These are phyloP conservation scores for Pythium insidiosum DNA, from an alignment of 352 stramenopile genomes.

Conservation along the genomic window DNA sequence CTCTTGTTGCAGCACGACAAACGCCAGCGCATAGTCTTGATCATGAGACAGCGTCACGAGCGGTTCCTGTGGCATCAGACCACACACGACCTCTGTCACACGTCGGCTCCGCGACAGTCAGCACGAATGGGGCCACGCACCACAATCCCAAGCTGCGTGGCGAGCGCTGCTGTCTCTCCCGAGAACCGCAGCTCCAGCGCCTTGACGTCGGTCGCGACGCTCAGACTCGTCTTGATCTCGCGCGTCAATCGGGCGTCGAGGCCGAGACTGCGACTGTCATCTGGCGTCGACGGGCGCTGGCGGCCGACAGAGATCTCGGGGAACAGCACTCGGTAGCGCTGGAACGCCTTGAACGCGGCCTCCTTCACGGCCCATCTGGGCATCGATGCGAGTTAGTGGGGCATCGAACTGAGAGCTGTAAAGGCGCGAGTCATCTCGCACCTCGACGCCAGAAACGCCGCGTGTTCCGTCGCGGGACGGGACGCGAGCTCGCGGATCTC, in stretches of 20 bases:
- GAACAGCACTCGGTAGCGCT: conserved; percentile 69
- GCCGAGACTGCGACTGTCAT: background rate
- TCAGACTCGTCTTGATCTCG: conserved; percentile 19
- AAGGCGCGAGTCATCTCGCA: conserved; percentile 1
- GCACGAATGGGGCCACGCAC: conserved; percentile 15
- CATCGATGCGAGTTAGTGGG: background rate
- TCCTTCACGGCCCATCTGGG: conserved; percentile 76
- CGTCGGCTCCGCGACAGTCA: background rate
- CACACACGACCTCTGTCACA: background rate
- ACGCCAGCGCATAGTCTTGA: conserved; percentile 72
- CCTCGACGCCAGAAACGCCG: conserved; percentile 60
- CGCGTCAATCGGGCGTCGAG: background rate
- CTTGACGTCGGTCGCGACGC: conserved; percentile 21
- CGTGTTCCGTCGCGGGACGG: conserved; percentile 21
- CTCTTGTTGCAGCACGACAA: conserved; percentile 63
- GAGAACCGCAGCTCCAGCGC: conserved; percentile 47
- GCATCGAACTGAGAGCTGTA: background rate
- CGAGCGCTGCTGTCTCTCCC: conserved; percentile 44
- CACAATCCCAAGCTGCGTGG: conserved; percentile 37
- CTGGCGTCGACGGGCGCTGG: too few relatives aligned
- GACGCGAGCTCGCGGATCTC: conserved; percentile 61
- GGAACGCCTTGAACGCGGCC: conserved; percentile 79
- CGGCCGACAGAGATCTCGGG: conserved; percentile 44
- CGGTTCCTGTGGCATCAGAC: conserved; percentile 30
- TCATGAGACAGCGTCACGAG: conserved; percentile 79